Base-by-base conservation (phyloP, 2,329 filamentous ascomycete species). In the Diplodia intermedia region DNA sequence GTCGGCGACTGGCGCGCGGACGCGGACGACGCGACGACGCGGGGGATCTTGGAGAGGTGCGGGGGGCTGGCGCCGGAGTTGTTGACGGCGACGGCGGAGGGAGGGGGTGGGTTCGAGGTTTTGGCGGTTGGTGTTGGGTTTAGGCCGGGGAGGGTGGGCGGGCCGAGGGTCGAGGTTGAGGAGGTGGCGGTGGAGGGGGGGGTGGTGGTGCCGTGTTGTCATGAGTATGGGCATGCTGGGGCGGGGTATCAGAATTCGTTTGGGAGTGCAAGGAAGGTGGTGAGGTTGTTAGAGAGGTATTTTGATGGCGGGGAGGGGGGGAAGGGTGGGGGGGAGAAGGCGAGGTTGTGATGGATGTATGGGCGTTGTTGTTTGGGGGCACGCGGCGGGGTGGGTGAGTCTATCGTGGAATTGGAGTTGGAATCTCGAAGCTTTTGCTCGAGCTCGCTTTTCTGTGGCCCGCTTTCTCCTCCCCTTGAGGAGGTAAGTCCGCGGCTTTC, bases 191-290 rank as follows among this genome's bases (percentile, higher is more conserved):
- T 74, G 8, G 36, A 71, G 4, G 71, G 70, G 15, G 60, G 23
- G 61, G 74, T 70, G 71, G 52, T 26, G 54, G 74, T 71, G 72
- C 73, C 70, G 66, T 75, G 83, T 11, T 78, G 83, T 47, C 82
- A 84, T 78, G 74, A 77, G 63, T 85, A 84, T 78, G 83, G 82
- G 14, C 81, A 84, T 79, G 79, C 77, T 26, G 82, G 81, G 2
- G 82, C 78, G 52, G 82, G 82, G 43, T 68, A 68, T 53, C 72
- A 73, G 69, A 72, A 71, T 56, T 69, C 69, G 26, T 63, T 72
- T 26, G 72, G 72, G n/a, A 61, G 57, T 8, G 72, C 72, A 38
- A 60, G 60, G 31, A 71, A 73, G 53, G 69, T 70, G 7, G 33
- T 72, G 4, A 50, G 61, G 62, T 50, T 72, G 65, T 26, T 72